Evolutionary conservation across 169 alveolate genomes (phyloP), one percentile per base, ranked within the genome.

Genomic region (Fabrea salina): DNA sequence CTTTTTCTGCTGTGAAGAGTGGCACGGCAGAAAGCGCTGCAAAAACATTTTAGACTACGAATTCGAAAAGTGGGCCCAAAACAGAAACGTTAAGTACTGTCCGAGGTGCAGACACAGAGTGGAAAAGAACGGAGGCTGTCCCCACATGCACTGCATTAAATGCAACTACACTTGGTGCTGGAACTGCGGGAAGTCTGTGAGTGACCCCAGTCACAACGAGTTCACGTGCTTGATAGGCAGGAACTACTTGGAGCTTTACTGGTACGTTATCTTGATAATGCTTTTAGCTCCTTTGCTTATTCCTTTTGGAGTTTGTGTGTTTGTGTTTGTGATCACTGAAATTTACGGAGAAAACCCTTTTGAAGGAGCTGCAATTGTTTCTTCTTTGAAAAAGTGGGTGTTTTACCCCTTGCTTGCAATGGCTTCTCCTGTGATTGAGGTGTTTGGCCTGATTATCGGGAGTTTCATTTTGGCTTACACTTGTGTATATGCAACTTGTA

Each of bases 111-210:
- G 68, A 74, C 57, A 49, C 30, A 78, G 79, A 75, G 75, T 82
- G 8, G 83, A 71, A 64, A 83, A 79, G 74, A 79, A 78, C 74
- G 82, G 58, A 64, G 89, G 89, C 19, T 83, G 89, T 68, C 71
- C 70, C 72, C 89, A 83, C 72, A 83, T 83, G 83, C 77, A 82
- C 44, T 83, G 89, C 39, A 7, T 37, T 1, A 56, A 78, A 32
- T 83, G 89, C 44, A 72, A 74, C 53, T 83, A 70, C 54, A 80
- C 77, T 37, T 83, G 79, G 75, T 83, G 89, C 70, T 83, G 89
- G 85, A 25, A 70, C 39, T 83, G 89, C 37, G 75, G 80, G 54
- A 81, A 27, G n/a, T 25, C 22, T 30, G 76, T 51, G 19, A n/a
- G 39, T 30, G n/a, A 30, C 1, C n/a, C 51, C 39, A 0, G 11